Conservation (phyloP, 228 moss, liverwort and hornwort genomes). For the Sphagnum magellanicum region DNA sequence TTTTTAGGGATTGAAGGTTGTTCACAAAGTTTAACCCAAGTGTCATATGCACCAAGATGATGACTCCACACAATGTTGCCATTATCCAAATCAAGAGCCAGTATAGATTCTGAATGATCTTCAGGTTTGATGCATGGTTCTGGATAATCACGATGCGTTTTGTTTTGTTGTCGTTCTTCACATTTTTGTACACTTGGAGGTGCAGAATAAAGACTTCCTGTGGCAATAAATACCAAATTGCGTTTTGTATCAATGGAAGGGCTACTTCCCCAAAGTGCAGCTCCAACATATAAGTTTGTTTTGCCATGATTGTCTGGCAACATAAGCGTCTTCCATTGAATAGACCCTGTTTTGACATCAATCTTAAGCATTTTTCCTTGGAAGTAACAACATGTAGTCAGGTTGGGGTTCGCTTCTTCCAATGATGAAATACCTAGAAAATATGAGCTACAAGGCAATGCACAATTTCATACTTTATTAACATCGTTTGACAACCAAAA, state of each 20-base stretch:
- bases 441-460: constrained; percentile 2
- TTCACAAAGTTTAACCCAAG: constrained; percentile 17
- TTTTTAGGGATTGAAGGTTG: not conserved
- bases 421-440: constrained; percentile 14
- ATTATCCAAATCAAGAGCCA: constrained; percentile 21
- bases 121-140: constrained; percentile 19
- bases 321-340: constrained; percentile 30
- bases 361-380: constrained; percentile 35
- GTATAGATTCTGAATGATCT: constrained; percentile 20
- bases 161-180: constrained; percentile 11
- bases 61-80: constrained; percentile 19
- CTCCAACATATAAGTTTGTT: constrained; percentile 15
- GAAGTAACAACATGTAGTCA: constrained; percentile 23
- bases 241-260: constrained; percentile 26
- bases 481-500: not conserved
- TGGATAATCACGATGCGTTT: constrained; percentile 6
- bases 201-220: constrained; percentile 25
- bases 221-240: constrained; percentile 23
- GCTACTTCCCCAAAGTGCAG: constrained; percentile 45
- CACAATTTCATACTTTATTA: not conserved
- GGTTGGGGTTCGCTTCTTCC: not conserved
- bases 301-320: constrained; percentile 26
- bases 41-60: constrained; percentile 22
- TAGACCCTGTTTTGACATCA: constrained; percentile 11
- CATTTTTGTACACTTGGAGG: constrained; percentile 18